These are phyloP conservation scores for Aspergillus nanangensis DNA, from an alignment of 495 filamentous ascomycete species.

Conservation along the genomic window DNA sequence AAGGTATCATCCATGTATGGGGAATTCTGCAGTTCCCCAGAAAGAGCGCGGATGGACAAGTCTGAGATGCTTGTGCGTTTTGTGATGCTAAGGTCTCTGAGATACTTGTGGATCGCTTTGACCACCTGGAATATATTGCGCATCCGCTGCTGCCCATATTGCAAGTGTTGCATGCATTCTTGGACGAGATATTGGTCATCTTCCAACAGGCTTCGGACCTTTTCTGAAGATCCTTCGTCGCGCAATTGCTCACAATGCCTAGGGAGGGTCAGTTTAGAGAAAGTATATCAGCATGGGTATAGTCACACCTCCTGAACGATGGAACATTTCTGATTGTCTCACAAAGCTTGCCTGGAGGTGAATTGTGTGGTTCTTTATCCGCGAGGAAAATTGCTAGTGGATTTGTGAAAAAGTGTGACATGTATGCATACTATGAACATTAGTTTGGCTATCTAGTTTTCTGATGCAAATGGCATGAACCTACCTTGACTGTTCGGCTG, in stretches of 20 bases:
- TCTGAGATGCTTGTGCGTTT: conserved; percentile 41
- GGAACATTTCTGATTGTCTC: conserved; percentile 73
- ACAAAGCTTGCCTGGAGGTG: conserved; percentile 51
- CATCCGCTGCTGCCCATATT: conserved; percentile 37
- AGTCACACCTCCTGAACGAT: conserved; percentile 66
- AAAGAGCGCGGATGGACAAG: conserved; percentile 52
- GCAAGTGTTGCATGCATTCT: conserved; percentile 26
- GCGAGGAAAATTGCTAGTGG: conserved; percentile 65
- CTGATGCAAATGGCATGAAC: conserved; percentile 2
- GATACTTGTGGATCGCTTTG: conserved; percentile 38
- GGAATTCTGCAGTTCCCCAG: conserved; percentile 51
- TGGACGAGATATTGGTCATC: conserved; percentile 44
- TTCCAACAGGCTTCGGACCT: conserved; percentile 45
- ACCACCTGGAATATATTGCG: conserved; percentile 42
- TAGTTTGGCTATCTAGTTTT: conserved; percentile 2
- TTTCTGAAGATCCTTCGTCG: conserved; percentile 30
- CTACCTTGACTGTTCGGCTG: conserved; percentile 72
- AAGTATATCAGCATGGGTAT: neutral
- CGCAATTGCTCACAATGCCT: conserved; percentile 46
- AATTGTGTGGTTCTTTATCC: conserved; percentile 24
- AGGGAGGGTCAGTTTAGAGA: conserved; percentile 7
- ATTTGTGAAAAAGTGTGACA: conserved; percentile 96
- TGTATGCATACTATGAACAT: conserved; percentile 71
- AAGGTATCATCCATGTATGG: conserved; percentile 51
- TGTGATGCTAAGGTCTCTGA: conserved; percentile 34